Base-by-base conservation (phyloP, 2,329 filamentous ascomycete genomes). In the Plectosphaerella plurivora region DNA sequence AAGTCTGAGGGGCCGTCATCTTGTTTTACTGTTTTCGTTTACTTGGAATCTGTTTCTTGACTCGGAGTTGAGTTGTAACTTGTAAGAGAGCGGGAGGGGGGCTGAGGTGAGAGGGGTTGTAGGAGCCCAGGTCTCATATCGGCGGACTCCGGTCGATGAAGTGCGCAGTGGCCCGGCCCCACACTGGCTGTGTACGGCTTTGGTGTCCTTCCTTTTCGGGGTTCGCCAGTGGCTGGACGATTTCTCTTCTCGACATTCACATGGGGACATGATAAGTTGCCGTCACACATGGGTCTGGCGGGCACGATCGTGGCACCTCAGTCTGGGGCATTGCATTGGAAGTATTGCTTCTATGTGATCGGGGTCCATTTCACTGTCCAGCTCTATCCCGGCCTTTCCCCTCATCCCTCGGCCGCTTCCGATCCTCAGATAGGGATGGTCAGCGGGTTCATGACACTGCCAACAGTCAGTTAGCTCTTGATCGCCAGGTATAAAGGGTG, bases 361-460 rank as follows among this genome's bases (percentile, higher is more conserved):
- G 7, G 28, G 28, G 28, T 12, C 28, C 28, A 12, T 33, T 12
- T 33, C 25, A 33, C 28, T 39, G 4, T 39, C 14, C 37, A 8
- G 7, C 37, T 12, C 7, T 8, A 39, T n/a, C 3, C 37, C 37
- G 15, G 37, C 37, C 37, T 39, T 14, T 39, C 37, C 37, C 12
- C 28, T 33, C 11, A 4, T 33, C 28, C 11, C 28, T 33, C 28
- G 28, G 28, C 28, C 8, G 28, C 28, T 33, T 41, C n/a, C 16
- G 12, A 22, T 37, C 41, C 49, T 60, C 57, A 71, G 53, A 72
- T 68, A 15, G 69, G 69, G 28, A 71, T 65, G n/a, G 65, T 70
- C 54, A 72, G 60, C 15, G 70, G 71, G 55, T 69, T 70, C 68
- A 73, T 72, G 10, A 68, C 67, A 53, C 66, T 69, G 42, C 42